A percentile compares a stretch with the other conserved stretches of the same genome.
phyloP scores from a whole-genome alignment of 1,139 yeast species.

The Meyerozyma athensensis region DNA sequence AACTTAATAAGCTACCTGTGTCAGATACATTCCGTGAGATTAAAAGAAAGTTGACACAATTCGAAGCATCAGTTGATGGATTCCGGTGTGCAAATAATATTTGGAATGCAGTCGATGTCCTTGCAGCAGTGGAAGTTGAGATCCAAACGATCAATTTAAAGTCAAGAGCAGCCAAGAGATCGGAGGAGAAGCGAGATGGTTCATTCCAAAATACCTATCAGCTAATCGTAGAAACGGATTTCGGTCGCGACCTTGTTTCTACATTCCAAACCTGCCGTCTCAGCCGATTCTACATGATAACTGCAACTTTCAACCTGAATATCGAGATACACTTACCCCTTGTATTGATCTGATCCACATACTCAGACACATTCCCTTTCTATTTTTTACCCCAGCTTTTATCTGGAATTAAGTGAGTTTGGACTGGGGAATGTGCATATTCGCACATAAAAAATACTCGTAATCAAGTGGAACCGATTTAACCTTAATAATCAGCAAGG shows the following conservation, averaged over 20 bases:
- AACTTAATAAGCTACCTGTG: neutral
- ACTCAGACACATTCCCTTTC: too few relatives aligned
- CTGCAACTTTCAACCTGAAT: neutral
- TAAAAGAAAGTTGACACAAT: neutral
- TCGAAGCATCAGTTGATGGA: neutral
- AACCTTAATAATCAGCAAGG: neutral
- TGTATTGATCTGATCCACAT: neutral
- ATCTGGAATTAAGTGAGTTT: too few relatives aligned
- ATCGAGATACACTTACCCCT: neutral
- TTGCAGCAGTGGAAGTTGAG: neutral
- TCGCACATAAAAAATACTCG: slow-evolving; percentile 1
- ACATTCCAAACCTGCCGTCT: neutral
- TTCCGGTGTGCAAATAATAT: neutral
- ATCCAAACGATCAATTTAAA: too few relatives aligned
- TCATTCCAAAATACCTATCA: neutral
- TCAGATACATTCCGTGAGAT: neutral
- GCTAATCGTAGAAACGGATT: neutral
- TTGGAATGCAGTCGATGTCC: neutral
- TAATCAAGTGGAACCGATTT: neutral
- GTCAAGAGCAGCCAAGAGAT: too few relatives aligned
- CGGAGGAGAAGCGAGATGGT: too few relatives aligned
- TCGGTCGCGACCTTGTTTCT: neutral
- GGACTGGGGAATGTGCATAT: too few relatives aligned
- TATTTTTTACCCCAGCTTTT: too few relatives aligned
- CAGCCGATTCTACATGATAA: neutral